Percentiles rank a stretch among this genome's conserved stretches.
Conservation (phyloP, 352 stramenopile species). For the Phytophthora fragariae region DNA sequence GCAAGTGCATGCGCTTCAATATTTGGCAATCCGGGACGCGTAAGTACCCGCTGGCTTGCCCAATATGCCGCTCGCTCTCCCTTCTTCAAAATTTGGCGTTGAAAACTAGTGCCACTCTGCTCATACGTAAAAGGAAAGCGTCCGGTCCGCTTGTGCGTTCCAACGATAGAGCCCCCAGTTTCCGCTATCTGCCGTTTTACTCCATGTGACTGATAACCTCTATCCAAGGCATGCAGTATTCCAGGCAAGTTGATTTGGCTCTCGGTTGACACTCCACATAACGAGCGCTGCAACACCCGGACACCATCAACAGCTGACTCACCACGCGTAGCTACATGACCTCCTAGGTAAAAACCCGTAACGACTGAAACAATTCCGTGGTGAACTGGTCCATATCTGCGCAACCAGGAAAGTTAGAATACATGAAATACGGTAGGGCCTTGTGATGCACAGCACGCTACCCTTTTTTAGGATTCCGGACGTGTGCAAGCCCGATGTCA, state of each 20-base stretch:
- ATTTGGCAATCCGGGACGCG: neutral
- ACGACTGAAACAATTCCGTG: neutral
- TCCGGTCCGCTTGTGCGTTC: neutral
- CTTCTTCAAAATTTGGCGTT: neutral
- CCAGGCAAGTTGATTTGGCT: neutral
- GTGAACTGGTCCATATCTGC: neutral
- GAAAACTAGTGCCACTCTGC: neutral
- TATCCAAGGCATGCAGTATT: neutral
- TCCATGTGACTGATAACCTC: neutral
- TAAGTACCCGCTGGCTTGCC: neutral
- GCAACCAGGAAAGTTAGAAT: neutral
- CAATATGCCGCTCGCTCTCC: neutral
- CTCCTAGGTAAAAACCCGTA: neutral
- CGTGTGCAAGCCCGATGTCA: neutral
- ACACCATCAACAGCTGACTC: neutral
- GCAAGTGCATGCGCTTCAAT: neutral
- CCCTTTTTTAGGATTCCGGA: neutral
- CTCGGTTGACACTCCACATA: neutral
- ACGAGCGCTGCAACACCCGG: neutral
- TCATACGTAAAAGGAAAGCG: neutral
- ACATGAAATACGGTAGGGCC: neutral
- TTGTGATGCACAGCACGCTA: neutral
- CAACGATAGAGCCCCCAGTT: neutral
- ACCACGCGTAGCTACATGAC: neutral
- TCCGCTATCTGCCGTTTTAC: neutral